Evolutionary conservation across 306 rosid genomes (phyloP), one percentile per base, ranked within the genome.

Genomic region (Geum urbanum): DNA sequence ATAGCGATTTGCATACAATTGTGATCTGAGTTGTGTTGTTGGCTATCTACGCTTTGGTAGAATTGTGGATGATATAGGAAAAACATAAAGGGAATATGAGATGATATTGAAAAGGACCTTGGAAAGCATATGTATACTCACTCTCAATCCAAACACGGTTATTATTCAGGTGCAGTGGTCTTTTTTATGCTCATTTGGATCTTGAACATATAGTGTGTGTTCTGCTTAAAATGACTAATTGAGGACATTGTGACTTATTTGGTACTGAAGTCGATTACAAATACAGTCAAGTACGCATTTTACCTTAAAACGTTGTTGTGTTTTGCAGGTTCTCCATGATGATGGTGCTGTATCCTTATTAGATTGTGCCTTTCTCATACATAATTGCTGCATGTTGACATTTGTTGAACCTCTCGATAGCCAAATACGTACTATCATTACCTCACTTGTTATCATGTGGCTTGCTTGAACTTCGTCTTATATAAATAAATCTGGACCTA

Each of bases 291-390:
- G 45, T 71, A 57, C 44, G 43, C 72, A 44, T 43, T 50, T 52
- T 54, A 67, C 61, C 27, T 32, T 24, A 18, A 56, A 45, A 50
- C 74, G n/a, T 47, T 68, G 20, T 72, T 72, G 69, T 70, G 69
- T 78, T 73, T 70, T 85, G 92, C 91, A 92, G 98, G 98, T 92
- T 81, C 85, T 90, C 72, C 78, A 90, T 7, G 96, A 92, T 65
- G 98, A 90, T 74, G 98, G 98, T 55, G 91, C 94, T 74, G 98
- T 92, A 92, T 92, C 98, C 96, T 82, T 70, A 43, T 54, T 60
- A 40, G 61, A 24, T 52, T 66, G 13, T 76, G 61, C 39, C 11
- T 37, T 84, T 83, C 50, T 59, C 13, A 47, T 13, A 14, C 9
- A 6, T 4, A 49, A 57, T 43, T 50, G 20, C 32, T 27, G 69